These are phyloP conservation scores for Ormosia emarginata DNA, from an alignment of 306 rosid genomes.

Conservation along the genomic window DNA sequence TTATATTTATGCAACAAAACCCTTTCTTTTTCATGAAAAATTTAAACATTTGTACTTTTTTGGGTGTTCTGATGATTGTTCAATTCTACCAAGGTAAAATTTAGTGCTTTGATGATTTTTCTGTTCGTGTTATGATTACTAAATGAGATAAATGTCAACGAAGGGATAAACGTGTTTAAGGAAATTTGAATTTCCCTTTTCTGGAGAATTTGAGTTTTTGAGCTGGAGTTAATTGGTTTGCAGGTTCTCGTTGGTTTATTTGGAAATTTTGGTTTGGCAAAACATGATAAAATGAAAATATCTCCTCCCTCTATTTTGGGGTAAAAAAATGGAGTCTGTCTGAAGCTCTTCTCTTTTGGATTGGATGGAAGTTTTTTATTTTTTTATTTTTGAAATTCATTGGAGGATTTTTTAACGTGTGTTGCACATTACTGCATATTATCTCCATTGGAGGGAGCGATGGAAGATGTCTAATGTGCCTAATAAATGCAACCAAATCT, in stretches of 20 bases:
- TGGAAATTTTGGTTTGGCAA: neutral
- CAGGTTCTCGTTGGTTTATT: neutral
- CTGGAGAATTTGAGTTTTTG: neutral
- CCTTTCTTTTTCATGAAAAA: neutral
- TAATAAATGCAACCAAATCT: neutral
- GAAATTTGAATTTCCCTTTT: neutral
- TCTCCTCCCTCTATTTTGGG: neutral
- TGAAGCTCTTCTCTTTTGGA: neutral
- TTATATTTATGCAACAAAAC: neutral
- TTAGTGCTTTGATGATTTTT: neutral
- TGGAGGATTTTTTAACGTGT: neutral
- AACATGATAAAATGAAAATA: neutral
- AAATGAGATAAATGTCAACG: neutral
- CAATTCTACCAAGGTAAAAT: neutral
- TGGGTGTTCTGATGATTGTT: neutral
- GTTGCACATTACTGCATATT: neutral
- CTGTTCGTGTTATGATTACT: neutral
- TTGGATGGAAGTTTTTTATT: neutral
- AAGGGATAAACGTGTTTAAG: neutral
- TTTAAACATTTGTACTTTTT: neutral
- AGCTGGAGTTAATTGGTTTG: neutral
- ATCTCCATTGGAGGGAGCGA: neutral
- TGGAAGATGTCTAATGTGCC: neutral
- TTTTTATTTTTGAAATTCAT: neutral
- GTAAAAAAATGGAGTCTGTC: neutral